Evolutionary conservation across 306 rosid genomes (phyloP), one percentile per base, ranked within the genome.

Genomic region (Sophora flavescens): DNA sequence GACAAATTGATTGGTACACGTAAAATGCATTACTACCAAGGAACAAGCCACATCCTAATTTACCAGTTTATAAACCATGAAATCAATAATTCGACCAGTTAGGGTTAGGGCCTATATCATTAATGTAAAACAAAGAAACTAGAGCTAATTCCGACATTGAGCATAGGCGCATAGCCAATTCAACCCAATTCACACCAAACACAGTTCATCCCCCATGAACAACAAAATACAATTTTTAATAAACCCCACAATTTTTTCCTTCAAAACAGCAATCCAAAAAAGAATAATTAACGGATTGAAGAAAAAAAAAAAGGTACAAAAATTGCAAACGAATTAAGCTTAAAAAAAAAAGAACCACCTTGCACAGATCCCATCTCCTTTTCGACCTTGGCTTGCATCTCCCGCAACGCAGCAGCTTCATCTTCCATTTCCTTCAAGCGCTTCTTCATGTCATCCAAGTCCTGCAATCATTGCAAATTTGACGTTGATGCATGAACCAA

Each of bases 361-460:
- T 85, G 91, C 10, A 61, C 81, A 42, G 91, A 81, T 75, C 88
- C 87, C 92, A 88, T 86, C 15, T 90, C 88, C 80, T 83, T 80
- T 77, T 84, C 89, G 72, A 90, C 90, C 83, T 86, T 90, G 56
- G 90, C 95, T 59, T 90, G 95, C 90, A 90, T 90, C 83, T 90
- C 90, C n/a, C 89, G 75, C 54, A 90, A 80, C 47, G 95, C 95
- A 70, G 84, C 90, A n/a, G 90, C 86, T 73, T 90, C 95, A 12
- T 89, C 90, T 82, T 89, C 91, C 87, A 89, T 86, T 53, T 87
- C 91, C 86, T 89, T 89, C 78, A 87, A 72, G 59, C 91, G 85
- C 52, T 84, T 87, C 85, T 89, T 87, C 91, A 87, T 89, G 80
- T 89, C 91, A 53, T 86, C 90, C 68, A 89, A 77, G 6, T 86